Conservation (phyloP, 139 green algal species). For the Penium margaritaceum region DNA sequence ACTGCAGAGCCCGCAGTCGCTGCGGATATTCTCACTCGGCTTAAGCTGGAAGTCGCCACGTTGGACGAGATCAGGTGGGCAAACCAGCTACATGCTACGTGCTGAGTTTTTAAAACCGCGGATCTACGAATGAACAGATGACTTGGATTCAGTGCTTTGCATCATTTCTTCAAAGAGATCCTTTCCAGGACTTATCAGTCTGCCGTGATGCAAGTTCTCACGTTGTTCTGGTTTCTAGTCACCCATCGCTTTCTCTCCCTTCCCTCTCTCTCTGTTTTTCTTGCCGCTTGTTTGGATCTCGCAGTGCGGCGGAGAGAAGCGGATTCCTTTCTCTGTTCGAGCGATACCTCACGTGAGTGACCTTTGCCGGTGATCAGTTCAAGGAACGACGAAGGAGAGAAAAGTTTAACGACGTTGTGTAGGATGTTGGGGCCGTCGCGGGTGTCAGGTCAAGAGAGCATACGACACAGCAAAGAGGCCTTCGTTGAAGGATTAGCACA, state of each 20-base stretch:
- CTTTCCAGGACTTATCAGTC: not conserved
- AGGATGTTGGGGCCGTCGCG: too few species aligned
- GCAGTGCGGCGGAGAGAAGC: not conserved
- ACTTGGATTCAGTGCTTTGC: not conserved
- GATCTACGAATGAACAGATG: not conserved
- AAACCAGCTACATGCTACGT: not conserved
- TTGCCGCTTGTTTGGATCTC: too few species aligned
- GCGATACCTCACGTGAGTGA: conserved; percentile 7
- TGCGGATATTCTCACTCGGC: not conserved
- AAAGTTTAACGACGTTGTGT: too few species aligned
- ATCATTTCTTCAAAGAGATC: not conserved
- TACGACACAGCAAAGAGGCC: too few species aligned
- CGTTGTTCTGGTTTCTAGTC: not conserved
- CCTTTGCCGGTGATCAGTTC: not conserved
- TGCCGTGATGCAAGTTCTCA: not conserved
- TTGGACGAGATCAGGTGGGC: conserved; percentile 14
- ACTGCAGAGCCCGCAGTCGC: not conserved
- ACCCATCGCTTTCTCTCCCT: not conserved
- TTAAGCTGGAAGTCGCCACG: conserved; percentile 7
- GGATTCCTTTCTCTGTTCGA: conserved; percentile 8
- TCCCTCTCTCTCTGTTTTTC: too few species aligned
- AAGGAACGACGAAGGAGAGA: too few species aligned
- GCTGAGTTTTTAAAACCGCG: not conserved
- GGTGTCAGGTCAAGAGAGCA: too few species aligned
- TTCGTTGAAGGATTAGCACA: not conserved